phyloP scores from a whole-genome alignment of 2,329 filamentous ascomycete species.

The Ascochyta rabiei region DNA sequence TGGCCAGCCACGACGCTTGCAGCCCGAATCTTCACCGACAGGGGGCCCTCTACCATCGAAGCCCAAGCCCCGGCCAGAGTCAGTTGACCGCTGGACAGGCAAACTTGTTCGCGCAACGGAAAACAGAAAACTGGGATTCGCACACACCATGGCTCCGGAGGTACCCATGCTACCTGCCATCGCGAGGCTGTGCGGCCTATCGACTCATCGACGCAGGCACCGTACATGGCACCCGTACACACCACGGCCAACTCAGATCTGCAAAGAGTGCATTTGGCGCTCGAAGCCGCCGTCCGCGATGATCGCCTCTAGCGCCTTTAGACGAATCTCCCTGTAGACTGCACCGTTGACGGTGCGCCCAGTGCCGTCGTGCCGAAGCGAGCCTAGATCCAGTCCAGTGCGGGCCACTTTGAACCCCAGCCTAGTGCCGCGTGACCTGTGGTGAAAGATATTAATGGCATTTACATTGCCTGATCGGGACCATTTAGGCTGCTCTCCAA shows the following conservation, averaged over 20 bases:
- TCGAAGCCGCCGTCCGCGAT: slow-evolving; percentile 31
- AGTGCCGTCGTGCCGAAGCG: slow-evolving; percentile 33
- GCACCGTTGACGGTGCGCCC: slow-evolving; percentile 14
- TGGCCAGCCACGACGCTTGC: slow-evolving; percentile 23
- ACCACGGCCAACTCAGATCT: slow-evolving; percentile 35
- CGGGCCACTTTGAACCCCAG: slow-evolving; percentile 16
- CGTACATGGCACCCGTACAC: slow-evolving; percentile 23
- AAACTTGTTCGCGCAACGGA: slow-evolving; percentile 18
- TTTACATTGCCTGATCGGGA: slow-evolving; percentile 29
- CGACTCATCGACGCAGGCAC: slow-evolving; percentile 17
- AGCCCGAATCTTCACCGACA: slow-evolving; percentile 23
- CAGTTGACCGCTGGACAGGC: slow-evolving; percentile 21
- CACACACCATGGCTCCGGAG: slow-evolving; percentile 4
- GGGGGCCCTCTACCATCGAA: slow-evolving; percentile 15
- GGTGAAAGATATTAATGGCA: slow-evolving; percentile 43
- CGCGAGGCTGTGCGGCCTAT: slow-evolving; percentile 25
- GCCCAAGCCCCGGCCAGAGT: slow-evolving; percentile 27
- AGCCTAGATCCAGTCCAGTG: slow-evolving; percentile 16
- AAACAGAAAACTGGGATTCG: neutral
- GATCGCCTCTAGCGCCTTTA: slow-evolving; percentile 30
- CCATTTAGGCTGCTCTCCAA: slow-evolving; percentile 28
- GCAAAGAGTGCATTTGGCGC: slow-evolving; percentile 23
- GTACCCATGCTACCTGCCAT: slow-evolving; percentile 14
- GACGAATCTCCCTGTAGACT: slow-evolving; percentile 20
- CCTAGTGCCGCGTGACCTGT: slow-evolving; percentile 18